Base-by-base conservation (phyloP, 2,329 filamentous ascomycete genomes). In the Ophiostoma ulmi region DNA sequence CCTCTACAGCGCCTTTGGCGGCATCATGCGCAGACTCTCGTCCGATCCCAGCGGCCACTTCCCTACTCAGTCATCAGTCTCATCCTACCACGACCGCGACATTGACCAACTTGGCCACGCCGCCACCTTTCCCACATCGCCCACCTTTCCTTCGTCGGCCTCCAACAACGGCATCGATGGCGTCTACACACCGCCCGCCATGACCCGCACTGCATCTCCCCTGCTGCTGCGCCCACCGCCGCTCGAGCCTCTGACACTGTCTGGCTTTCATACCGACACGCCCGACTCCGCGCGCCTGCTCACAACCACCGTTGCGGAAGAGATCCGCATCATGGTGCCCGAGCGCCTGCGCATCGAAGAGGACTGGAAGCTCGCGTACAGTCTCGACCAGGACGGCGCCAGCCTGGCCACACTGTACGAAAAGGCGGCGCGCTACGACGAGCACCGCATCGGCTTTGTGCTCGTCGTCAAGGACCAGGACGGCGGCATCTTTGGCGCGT, bases 151-250 rank as follows among this genome's bases (percentile, higher is more conserved):
- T 31, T 31, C 4, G 31, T 31, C 31, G 31, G 31, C 31, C 22
- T 7, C 6, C 63, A 52, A 11, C 66, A 71, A 72, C n/a, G 72
- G 70, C 68, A 72, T 76, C 26, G 73, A 76, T 63, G 65, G 68
- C 44, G 68, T 74, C 67, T 64, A 85, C 87, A 73, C 82, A 85
- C 76, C 74, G 26, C 70, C 70, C 3, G 63, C 69, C 1, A 66
- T 81, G 10, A 81, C 83, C 71, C 87, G 91, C 74, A 88, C 86
- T 69, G 85, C 87, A 7, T 93, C 91, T 14, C 93, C 93, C 1
- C 93, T 97, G 79, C 93, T 92, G 1, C 93, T 97, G 79, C 91
- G 93, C 75, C 93, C 93, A 1, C 94, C 94, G 13, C 94, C 94
- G 0, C 86, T 98, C 68, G 94, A 94, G 71, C 92, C 94, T 0